Conservation (phyloP, 805 yeast species). For the Sporopachydermia quercuum region DNA sequence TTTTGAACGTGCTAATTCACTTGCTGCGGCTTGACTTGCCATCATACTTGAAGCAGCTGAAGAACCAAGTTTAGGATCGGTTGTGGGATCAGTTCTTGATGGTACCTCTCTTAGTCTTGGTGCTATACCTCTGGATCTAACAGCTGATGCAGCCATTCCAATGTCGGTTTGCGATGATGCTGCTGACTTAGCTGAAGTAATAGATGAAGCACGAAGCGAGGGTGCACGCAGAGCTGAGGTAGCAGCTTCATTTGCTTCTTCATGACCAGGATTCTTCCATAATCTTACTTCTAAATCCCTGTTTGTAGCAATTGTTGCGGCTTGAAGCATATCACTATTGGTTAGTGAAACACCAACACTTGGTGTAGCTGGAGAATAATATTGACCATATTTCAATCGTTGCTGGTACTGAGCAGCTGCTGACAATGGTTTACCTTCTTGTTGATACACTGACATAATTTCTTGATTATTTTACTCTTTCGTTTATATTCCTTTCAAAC, state of each 20-base stretch:
- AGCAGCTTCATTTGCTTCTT: background rate
- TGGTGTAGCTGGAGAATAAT: conserved; percentile 20
- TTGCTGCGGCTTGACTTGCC: background rate
- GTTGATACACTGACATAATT: background rate
- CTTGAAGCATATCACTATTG: conserved; percentile 13
- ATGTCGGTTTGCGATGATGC: background rate
- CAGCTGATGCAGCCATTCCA: background rate
- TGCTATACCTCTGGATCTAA: background rate
- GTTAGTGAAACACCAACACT: conserved; percentile 19
- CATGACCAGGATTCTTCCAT: conserved; percentile 12
- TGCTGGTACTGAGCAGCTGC: conserved; percentile 20
- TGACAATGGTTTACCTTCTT: conserved; percentile 4
- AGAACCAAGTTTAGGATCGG: background rate
- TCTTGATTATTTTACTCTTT: background rate
- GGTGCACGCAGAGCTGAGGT: background rate
- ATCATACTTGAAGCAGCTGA: background rate
- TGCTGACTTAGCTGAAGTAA: background rate
- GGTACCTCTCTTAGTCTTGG: background rate
- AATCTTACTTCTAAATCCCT: conserved; percentile 18
- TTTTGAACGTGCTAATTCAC: background rate
- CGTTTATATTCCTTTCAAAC: background rate
- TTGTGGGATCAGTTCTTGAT: background rate
- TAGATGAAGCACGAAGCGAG: background rate
- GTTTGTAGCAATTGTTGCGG: conserved; percentile 19
- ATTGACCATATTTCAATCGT: conserved; percentile 18